These are phyloP conservation scores for Rachicladosporium sp. DNA, from an alignment of 2,329 filamentous ascomycete species.

Conservation along the genomic window DNA sequence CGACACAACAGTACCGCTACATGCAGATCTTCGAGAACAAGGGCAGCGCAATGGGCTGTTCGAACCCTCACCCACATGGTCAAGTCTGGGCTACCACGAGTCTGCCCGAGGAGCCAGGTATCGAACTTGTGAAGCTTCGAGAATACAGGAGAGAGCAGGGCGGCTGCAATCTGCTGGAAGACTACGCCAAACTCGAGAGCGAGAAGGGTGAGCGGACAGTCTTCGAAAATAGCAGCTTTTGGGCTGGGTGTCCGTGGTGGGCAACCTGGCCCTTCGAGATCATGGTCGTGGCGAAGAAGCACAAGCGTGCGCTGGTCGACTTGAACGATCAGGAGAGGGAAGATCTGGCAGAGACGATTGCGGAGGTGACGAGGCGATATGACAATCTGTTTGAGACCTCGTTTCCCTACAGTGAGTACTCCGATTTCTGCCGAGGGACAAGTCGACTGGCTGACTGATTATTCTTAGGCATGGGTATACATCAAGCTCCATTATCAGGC, in stretches of 20 bases:
- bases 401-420: slow-evolving; percentile 72
- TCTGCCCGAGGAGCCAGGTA: slow-evolving; percentile 74
- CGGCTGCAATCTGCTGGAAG: slow-evolving; percentile 65
- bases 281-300: slow-evolving; percentile 72
- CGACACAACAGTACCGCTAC: slow-evolving; percentile 72
- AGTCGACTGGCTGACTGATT: slow-evolving; percentile 11
- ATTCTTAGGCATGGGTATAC: slow-evolving; percentile 66
- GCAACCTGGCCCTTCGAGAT: slow-evolving; percentile 95
- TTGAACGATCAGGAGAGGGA: slow-evolving; percentile 57
- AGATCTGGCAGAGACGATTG: slow-evolving; percentile 69
- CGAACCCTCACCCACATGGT: slow-evolving; percentile 93
- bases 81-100: slow-evolving; percentile 92
- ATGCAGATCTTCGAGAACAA: slow-evolving; percentile 99
- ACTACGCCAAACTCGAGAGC: slow-evolving; percentile 75
- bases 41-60: slow-evolving; percentile 94
- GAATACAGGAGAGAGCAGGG: slow-evolving; percentile 64
- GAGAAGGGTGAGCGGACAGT: slow-evolving; percentile 75
- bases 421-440: not conserved
- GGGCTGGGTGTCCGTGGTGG: slow-evolving; percentile 95
- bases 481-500: slow-evolving; percentile 82
- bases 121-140: slow-evolving; percentile 65
- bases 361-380: slow-evolving; percentile 80
- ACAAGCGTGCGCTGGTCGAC: slow-evolving; percentile 76
- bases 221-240: slow-evolving; percentile 73
- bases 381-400: slow-evolving; percentile 95